phyloP scores from a whole-genome alignment of 148 eudicot species.

The Oxyria digyna region DNA sequence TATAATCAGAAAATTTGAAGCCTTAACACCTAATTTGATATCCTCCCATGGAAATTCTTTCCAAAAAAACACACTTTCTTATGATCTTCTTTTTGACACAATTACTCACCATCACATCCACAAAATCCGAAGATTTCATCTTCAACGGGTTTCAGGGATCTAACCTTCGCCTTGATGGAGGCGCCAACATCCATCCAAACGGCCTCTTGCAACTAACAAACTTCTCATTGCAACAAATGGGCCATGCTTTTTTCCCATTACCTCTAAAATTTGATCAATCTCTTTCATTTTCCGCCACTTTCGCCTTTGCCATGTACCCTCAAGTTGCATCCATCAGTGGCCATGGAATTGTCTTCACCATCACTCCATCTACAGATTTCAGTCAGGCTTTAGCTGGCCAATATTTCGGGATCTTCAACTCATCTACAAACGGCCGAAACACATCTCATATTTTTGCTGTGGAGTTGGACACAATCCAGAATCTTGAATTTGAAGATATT shows the following conservation, averaged over 20 bases:
- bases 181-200: neutral
- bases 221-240: neutral
- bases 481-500: neutral
- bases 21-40: neutral
- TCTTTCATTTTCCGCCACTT: neutral
- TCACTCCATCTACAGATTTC: neutral
- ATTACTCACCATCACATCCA: neutral
- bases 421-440: neutral
- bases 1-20: too few relatives aligned
- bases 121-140: neutral
- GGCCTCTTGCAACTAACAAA: conserved; percentile 2
- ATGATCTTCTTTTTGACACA: neutral
- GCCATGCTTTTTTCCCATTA: neutral
- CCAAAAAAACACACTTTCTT: neutral
- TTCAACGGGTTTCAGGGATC: neutral
- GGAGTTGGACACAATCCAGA: neutral
- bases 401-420: neutral
- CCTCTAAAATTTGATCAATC: neutral
- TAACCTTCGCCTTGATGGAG: neutral
- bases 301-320: conserved; percentile 2
- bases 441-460: neutral
- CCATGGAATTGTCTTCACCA: neutral
- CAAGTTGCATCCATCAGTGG: neutral
- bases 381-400: neutral
- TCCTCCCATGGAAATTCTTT: neutral